phyloP scores from a whole-genome alignment of 768 basidiomycete genomes.

The Lyophyllum atratum region DNA sequence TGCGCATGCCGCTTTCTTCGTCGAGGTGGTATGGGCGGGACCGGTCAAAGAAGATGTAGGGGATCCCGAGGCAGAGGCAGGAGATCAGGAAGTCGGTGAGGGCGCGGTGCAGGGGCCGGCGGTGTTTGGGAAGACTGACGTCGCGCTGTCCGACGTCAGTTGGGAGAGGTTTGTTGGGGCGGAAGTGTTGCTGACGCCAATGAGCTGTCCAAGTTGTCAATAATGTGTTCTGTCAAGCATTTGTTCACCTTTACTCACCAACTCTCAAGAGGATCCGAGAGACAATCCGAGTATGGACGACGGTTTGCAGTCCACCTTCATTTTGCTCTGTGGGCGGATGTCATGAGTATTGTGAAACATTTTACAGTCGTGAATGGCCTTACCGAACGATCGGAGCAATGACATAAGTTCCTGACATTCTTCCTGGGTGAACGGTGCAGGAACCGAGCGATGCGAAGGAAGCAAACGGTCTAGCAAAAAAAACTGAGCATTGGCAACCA shows the following conservation, averaged over 20 bases:
- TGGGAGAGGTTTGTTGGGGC: slow-evolving; percentile 68
- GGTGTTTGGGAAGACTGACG: slow-evolving; percentile 28
- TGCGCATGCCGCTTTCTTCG: slow-evolving; percentile 57
- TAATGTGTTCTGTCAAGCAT: neutral
- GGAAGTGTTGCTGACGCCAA: slow-evolving; percentile 73
- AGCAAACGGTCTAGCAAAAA: slow-evolving; percentile 60
- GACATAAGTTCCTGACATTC: slow-evolving; percentile 77
- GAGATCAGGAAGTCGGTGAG: slow-evolving; percentile 61
- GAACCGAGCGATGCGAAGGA: slow-evolving; percentile 53
- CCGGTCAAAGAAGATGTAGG: slow-evolving; percentile 70
- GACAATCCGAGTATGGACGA: slow-evolving; percentile 63
- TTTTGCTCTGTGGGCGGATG: slow-evolving; percentile 24
- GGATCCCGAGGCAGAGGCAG: slow-evolving; percentile 74
- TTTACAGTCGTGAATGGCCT: slow-evolving; percentile 6
- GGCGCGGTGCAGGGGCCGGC: slow-evolving; percentile 47
- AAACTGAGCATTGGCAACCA: neutral
- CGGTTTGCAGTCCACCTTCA: slow-evolving; percentile 43
- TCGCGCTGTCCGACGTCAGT: slow-evolving; percentile 39
- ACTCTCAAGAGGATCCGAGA: slow-evolving; percentile 70
- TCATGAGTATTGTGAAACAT: neutral
- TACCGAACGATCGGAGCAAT: slow-evolving; percentile 50
- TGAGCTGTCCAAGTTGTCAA: slow-evolving; percentile 40
- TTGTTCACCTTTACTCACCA: slow-evolving; percentile 43
- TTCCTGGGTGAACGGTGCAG: slow-evolving; percentile 72
- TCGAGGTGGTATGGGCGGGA: slow-evolving; percentile 51